Base-by-base conservation (phyloP, 108 stramenopile genomes). In the Pinguiococcus pyrenoidosus region DNA sequence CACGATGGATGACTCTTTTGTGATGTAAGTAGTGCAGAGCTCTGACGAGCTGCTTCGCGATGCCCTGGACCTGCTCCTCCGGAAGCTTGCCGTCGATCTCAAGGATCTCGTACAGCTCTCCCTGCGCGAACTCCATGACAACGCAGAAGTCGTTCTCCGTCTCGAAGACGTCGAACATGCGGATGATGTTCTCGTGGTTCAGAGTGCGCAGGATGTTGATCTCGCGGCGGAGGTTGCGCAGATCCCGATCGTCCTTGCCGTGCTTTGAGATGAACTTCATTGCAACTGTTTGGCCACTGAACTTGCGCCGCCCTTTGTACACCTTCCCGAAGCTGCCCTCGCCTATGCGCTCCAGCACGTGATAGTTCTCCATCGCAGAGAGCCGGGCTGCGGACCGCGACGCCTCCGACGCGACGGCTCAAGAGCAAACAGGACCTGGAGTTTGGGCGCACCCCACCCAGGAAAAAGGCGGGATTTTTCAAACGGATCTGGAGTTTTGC, bases 111-210 rank as follows among this genome's bases (percentile, higher is more conserved):
- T 73, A 78, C 12, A 78, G 61, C 27, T 78, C 77, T 13, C 73
- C 78, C 43, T 61, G 59, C 7, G 70, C 78, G 29, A 49, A 79
- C 41, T 79, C 78, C 1, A 73, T 79, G 9, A 77, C 78, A 7
- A 79, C 76, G 32, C 69, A 73, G 24, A 79, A 77, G 27, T 79
- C 75, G n/a, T 61, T 62, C 10, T 66, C 54, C 22, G 78, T 79
- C 40, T 79, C 78, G 36, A 77, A 79, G 14, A 73, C 70, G 46
- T 79, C 78, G 34, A 79, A 71, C 68, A 79, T 71, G 14, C 69
- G 54, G 29, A 79, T 72, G 20, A 79, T 77, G 49, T 75, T 72
- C 44, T 65, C 63, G 40, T 79, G 78, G 29, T 76, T 68, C 2
- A 79, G 68, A 4, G 51, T 67, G 3, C 68, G 37, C 30, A 79